phyloP scores from a whole-genome alignment of 352 stramenopile species.

The Pythium pyrilobum region DNA sequence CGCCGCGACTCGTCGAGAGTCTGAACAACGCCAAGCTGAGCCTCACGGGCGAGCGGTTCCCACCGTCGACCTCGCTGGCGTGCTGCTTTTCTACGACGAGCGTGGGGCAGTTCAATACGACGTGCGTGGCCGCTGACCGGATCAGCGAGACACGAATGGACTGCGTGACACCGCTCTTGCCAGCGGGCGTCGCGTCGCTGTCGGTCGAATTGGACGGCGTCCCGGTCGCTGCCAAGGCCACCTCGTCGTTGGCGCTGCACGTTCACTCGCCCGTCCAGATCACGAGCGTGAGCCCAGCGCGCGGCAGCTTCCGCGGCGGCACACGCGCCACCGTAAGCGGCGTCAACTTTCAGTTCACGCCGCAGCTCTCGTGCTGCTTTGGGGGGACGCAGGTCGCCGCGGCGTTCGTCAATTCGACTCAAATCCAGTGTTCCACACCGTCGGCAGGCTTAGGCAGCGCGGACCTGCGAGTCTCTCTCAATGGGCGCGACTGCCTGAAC shows the following conservation, averaged over 20 bases:
- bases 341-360: slow-evolving; percentile 45
- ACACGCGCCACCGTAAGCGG: slow-evolving; percentile 40
- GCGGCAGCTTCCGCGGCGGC: slow-evolving; percentile 30
- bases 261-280: slow-evolving; percentile 17
- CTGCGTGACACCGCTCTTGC: slow-evolving; percentile 19
- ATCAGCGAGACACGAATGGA: slow-evolving; percentile 16
- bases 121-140: slow-evolving; percentile 2
- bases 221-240: not conserved
- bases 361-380: slow-evolving; percentile 66
- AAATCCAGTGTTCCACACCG: slow-evolving; percentile 50
- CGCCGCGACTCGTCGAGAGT: slow-evolving; percentile 41
- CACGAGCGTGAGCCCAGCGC: slow-evolving; percentile 16
- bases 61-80: slow-evolving; percentile 22
- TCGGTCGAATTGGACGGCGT: slow-evolving; percentile 21
- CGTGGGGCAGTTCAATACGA: too few relatives aligned
- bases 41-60: slow-evolving; percentile 46
- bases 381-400: slow-evolving; percentile 35
- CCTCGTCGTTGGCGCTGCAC: not conserved
- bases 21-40: slow-evolving; percentile 20
- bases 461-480: slow-evolving; percentile 41
- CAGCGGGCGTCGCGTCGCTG: slow-evolving; percentile 1
- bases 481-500: slow-evolving; percentile 56
- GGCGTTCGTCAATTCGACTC: slow-evolving; percentile 58
- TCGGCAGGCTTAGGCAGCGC: slow-evolving; percentile 16
- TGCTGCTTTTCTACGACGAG: slow-evolving; percentile 51